phyloP scores from a whole-genome alignment of 2,329 filamentous ascomycete genomes.

The Hypoxylon sp. region DNA sequence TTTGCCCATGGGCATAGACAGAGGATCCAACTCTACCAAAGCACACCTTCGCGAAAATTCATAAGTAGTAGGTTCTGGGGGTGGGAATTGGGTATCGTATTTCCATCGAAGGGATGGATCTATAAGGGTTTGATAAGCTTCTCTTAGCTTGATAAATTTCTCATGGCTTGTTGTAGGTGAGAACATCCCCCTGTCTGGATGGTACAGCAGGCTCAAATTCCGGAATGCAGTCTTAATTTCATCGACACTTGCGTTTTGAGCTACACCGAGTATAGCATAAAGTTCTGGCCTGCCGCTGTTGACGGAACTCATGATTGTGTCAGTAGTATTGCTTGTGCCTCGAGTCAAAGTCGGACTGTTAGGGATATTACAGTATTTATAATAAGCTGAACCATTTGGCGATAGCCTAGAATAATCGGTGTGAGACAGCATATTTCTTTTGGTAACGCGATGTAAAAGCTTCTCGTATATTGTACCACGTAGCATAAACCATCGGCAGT shows the following conservation, averaged over 20 bases:
- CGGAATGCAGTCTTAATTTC: slow-evolving; percentile 18
- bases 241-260: neutral
- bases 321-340: neutral
- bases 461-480: neutral
- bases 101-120: slow-evolving; percentile 1
- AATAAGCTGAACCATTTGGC: neutral
- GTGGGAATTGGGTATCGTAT: too few relatives aligned
- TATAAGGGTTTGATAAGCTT: slow-evolving; percentile 18
- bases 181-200: slow-evolving; percentile 10
- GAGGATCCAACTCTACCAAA: neutral
- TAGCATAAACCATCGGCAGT: neutral
- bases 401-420: neutral
- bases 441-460: neutral
- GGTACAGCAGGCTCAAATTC: slow-evolving; percentile 13
- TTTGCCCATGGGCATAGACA: neutral
- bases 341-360: neutral
- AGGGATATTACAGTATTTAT: neutral
- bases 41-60: neutral
- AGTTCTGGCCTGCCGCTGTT: slow-evolving; percentile 8
- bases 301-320: neutral
- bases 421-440: neutral
- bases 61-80: too few relatives aligned
- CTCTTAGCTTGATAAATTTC: slow-evolving; percentile 11
- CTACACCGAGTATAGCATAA: slow-evolving; percentile 14
- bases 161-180: slow-evolving; percentile 9